Percentiles rank a stretch among this genome's conserved stretches.
These are phyloP conservation scores for Blastocystis sp. DNA, from an alignment of 352 stramenopile genomes.

Conservation along the genomic window DNA sequence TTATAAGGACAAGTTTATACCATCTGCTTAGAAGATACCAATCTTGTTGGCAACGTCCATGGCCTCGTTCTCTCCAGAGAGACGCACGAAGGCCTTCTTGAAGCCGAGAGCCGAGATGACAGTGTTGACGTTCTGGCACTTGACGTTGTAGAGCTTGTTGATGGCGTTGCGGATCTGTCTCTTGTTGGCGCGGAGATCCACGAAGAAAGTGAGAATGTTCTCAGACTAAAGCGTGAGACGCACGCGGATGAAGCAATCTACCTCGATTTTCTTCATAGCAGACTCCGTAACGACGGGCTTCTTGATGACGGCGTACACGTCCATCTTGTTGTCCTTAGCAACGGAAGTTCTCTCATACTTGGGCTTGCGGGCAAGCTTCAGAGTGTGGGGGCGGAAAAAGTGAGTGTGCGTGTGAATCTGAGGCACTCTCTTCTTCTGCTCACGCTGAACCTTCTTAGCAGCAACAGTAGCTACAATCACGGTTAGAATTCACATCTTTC, in stretches of 20 bases:
- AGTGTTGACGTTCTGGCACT: constrained; percentile 98
- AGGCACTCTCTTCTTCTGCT: constrained; percentile 85
- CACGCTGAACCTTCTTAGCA: constrained; percentile 53
- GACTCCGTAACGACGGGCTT: constrained; percentile 72
- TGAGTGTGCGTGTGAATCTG: constrained; percentile 98
- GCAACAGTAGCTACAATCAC: constrained; percentile 46
- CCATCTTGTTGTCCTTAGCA: constrained; percentile 83
- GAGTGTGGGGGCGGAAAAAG: constrained; percentile 99
- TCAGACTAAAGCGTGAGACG: constrained; percentile 37
- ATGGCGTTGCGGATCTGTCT: constrained; percentile 99
- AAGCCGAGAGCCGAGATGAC: constrained; percentile 95
- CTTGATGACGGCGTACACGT: constrained; percentile 99
- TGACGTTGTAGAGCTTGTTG: constrained; percentile 98
- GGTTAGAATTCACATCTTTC: neutral
- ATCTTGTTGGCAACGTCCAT: constrained; percentile 51
- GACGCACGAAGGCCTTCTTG: constrained; percentile 94
- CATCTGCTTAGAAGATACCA: constrained; percentile 29
- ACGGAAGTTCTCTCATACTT: constrained; percentile 91
- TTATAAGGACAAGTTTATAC: constrained; percentile 52
- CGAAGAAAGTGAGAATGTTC: constrained; percentile 65
- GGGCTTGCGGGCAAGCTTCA: constrained; percentile 87
- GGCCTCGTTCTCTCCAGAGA: constrained; percentile 27
- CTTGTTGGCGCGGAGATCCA: constrained; percentile 98
- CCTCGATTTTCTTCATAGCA: constrained; percentile 67
- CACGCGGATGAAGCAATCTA: neutral